Evolutionary conservation across 345 rosid species (phyloP).

Genomic region (Sonneratia alba): DNA sequence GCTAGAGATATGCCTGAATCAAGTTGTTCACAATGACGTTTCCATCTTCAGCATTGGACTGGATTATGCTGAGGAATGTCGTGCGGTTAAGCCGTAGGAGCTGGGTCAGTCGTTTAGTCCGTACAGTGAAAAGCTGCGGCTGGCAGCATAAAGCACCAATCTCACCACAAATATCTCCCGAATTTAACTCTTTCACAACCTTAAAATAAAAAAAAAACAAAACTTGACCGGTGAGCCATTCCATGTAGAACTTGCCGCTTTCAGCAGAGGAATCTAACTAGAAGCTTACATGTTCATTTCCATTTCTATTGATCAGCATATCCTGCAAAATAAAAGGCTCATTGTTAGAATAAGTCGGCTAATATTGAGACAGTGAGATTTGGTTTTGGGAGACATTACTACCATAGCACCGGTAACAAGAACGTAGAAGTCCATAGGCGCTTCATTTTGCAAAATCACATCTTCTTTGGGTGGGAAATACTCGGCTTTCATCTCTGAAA

Average conservation of each 20-base stretch:
- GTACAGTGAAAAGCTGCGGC: conserved; percentile 21
- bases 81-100: conserved; percentile 16
- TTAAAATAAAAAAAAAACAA: conserved; percentile 1
- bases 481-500: conserved; percentile 77
- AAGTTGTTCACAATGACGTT: conserved; percentile 17
- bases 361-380: not conserved
- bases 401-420: conserved; percentile 70
- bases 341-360: not conserved
- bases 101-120: conserved; percentile 19
- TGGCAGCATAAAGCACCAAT: conserved; percentile 17
- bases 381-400: conserved; percentile 1
- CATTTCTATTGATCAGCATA: conserved; percentile 33
- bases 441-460: conserved; percentile 74
- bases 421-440: conserved; percentile 72
- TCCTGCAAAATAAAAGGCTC: conserved; percentile 30
- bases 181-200: conserved; percentile 15
- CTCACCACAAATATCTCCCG: conserved; percentile 17
- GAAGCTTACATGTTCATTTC: conserved; percentile 40
- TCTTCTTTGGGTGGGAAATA: conserved; percentile 86
- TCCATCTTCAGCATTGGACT: conserved; percentile 16
- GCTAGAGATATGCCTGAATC: conserved; percentile 6
- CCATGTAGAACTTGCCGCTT: not conserved
- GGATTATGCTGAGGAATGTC: conserved; percentile 16
- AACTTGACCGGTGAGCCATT: not conserved
- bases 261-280: not conserved